Base-by-base conservation (phyloP, 2,329 filamentous ascomycete genomes). In the Penicillium sp. region DNA sequence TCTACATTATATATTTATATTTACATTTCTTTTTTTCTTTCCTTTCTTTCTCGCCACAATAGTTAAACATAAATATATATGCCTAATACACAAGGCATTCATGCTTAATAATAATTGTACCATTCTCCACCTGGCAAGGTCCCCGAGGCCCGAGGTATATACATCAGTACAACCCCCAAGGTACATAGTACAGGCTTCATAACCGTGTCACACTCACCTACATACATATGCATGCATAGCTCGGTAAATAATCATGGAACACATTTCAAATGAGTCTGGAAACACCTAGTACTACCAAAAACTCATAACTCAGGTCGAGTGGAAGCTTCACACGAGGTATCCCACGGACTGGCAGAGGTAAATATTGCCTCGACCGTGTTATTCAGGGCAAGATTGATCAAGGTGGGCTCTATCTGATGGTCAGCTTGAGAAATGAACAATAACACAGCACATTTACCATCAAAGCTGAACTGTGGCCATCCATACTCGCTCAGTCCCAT, bases 401-500 rank as follows among this genome's bases (percentile, higher is more conserved):
- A 23, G 5, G 48, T 56, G 8, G 34, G 41, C 21, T 47, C 53
- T 52, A 29, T 34, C 3, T 1, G 1, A 50, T 44, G 8, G 23
- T 45, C 13, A 50, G 29, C 16, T 0, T 27, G 7, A 6, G n/a
- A n/a, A 10, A 15, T 4, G 10, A n/a, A 16, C 1, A 19, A 16
- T 4, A 5, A 4, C 4, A 38, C 16, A n/a, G 10, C 3, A 44
- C 13, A 31, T 21, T 2, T 44, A 40, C 48, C 13, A 25, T 57
- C 33, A 45, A 52, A 52, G 13, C 33, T 25, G n/a, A 52, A 52
- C 27, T 21, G 9, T 23, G 53, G 47, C 53, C 53, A 51, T 13
- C 40, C 47, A 40, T 57, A 59, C 11, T 31, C 2, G 15, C 21
- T 50, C 13, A 59, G 40, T n/a, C 57, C 57, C 9, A 15, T 41